Conservation (phyloP, 805 yeast genomes). For the Starmerella potacharoeniae region DNA sequence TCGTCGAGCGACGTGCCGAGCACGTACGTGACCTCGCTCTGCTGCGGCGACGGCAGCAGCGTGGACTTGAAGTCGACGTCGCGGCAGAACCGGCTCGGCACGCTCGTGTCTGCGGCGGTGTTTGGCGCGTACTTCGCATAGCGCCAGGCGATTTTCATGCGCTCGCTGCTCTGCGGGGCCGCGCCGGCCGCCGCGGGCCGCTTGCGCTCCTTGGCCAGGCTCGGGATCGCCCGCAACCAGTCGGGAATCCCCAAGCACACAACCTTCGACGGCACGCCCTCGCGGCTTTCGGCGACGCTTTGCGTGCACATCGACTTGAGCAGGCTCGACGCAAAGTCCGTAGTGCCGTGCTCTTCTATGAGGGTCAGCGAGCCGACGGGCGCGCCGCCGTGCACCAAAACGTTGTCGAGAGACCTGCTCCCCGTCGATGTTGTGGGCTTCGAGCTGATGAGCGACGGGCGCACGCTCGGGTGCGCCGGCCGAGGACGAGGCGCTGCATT, state of each 20-base stretch:
- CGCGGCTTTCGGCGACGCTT: conserved; percentile 50
- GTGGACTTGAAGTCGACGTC: conserved; percentile 16
- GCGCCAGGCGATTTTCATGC: conserved; percentile 89
- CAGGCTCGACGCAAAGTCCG: conserved; percentile 70
- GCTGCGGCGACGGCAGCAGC: conserved; percentile 19
- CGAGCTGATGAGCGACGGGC: conserved; percentile 69
- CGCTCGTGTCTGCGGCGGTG: conserved; percentile 2
- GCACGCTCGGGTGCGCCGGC: conserved; percentile 44
- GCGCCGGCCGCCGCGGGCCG: background rate
- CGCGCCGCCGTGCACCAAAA: conserved; percentile 70
- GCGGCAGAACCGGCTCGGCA: conserved; percentile 22
- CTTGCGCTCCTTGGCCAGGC: conserved; percentile 3
- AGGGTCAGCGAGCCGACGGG: conserved; percentile 66
- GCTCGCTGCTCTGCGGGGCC: conserved; percentile 6
- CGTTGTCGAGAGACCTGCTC: conserved; percentile 57
- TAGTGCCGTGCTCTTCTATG: conserved; percentile 74
- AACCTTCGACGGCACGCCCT: conserved; percentile 27
- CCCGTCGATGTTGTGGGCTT: conserved; percentile 75
- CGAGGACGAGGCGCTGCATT: background rate
- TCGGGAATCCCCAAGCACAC: conserved; percentile 21
- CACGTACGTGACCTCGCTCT: conserved; percentile 17
- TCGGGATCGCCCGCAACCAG: conserved; percentile 27
- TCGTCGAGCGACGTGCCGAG: conserved; percentile 18
- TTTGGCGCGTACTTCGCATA: conserved; percentile 41
- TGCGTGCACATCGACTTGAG: conserved; percentile 63